A percentile compares a stretch with the other conserved stretches of the same genome.
These are phyloP conservation scores for Talaromyces verruculosus DNA, from an alignment of 2,329 filamentous ascomycete genomes.

Conservation along the genomic window DNA sequence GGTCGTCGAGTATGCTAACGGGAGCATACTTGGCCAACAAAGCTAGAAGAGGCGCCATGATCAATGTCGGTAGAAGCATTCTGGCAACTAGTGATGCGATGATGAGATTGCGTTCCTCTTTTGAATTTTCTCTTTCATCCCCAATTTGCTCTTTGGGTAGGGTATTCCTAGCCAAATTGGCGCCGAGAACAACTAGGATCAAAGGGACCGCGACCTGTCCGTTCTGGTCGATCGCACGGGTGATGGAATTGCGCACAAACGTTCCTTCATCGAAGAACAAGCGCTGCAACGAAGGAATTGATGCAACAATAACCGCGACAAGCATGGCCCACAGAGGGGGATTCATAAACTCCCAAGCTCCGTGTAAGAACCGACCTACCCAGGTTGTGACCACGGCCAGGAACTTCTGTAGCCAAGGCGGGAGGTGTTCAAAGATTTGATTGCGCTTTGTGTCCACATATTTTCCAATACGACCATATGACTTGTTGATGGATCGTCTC, in stretches of 20 bases:
- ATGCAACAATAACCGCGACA: slow-evolving; percentile 83
- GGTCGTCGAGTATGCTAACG: slow-evolving; percentile 92
- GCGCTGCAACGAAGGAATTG: slow-evolving; percentile 75
- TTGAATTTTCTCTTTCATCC: slow-evolving; percentile 66
- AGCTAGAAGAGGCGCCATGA: slow-evolving; percentile 90
- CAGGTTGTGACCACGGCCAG: slow-evolving; percentile 46
- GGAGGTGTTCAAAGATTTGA: slow-evolving; percentile 51
- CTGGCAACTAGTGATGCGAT: slow-evolving; percentile 81
- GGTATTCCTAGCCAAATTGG: slow-evolving; percentile 90
- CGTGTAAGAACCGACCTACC: slow-evolving; percentile 57
- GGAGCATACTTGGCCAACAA: slow-evolving; percentile 85
- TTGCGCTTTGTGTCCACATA: slow-evolving; percentile 27
- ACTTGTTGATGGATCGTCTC: slow-evolving; percentile 28
- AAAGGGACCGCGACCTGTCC: slow-evolving; percentile 90
- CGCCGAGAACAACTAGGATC: slow-evolving; percentile 91
- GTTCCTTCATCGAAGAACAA: slow-evolving; percentile 87
- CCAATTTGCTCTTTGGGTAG: slow-evolving; percentile 65
- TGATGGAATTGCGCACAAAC: slow-evolving; percentile 90
- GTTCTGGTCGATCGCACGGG: slow-evolving; percentile 78
- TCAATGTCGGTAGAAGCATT: slow-evolving; percentile 85
- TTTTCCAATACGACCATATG: slow-evolving; percentile 25
- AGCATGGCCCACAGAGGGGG: slow-evolving; percentile 98
- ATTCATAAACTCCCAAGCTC: slow-evolving; percentile 94
- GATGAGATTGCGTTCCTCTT: slow-evolving; percentile 71
- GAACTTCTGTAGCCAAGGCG: slow-evolving; percentile 52